Evolutionary conservation across 1,139 yeast species (phyloP), one percentile per base, ranked within the genome.

Genomic region (Candida sp.): DNA sequence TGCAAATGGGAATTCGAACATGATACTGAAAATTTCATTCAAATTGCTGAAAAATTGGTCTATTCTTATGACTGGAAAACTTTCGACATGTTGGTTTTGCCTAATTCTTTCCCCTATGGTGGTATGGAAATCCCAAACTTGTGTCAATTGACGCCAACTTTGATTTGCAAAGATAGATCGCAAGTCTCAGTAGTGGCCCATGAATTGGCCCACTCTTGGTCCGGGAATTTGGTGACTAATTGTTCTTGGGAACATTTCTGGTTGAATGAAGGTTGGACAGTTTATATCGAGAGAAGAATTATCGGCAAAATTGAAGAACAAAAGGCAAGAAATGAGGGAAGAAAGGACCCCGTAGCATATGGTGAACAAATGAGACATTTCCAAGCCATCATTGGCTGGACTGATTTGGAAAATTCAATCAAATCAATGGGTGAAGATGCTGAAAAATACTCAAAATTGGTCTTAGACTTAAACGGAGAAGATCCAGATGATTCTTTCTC

Each of bases 261-360:
- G 95, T 75, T 90, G 51, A 90, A 90, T 60, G 97, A 90, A 68
- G 97, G 97, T 35, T 89, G 97, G 97, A 88, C 97, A 12, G 97
- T 90, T 23, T 90, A 89, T 60, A 66, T 90, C 34, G 97, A 90
- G 64, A 79, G 97, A 61, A 75, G 96, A 55, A 90, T 90, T 49
- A 70, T 82, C 36, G 96, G 87, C 30, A 79, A 77, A 5, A 64
- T 88, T 30, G 51, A 49, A 3, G 39, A 41, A 21, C 43, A 42
- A 5, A 46, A 45, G 38, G 49, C 48, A 5, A 41, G 32, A 12
- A 32, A 34, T 5, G 23, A 32, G 8, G 42, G 42, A 5, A 30
- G 34, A 21, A 30, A 36, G 8, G 35, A 46, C 35, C 48, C 51
- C 5, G 41, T 33, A 27, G 32, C 15, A 19, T 87, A 87, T 56